phyloP scores from a whole-genome alignment of 129 eudicot genomes.

The Deinandra increscens region DNA sequence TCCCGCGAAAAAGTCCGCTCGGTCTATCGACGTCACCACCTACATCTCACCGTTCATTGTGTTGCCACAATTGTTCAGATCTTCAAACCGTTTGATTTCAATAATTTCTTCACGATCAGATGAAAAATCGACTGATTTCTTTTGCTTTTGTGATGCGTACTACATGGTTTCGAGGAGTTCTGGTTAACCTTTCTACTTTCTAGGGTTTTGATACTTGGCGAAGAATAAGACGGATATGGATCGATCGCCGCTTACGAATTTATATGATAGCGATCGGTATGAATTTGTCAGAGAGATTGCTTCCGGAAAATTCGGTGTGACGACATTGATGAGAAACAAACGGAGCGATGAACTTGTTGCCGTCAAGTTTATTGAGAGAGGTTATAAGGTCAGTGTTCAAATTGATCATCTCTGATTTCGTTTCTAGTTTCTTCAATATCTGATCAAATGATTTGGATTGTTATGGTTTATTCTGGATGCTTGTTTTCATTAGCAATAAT shows the following conservation, averaged over 20 bases:
- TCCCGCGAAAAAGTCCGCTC: no score
- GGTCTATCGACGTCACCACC: no score
- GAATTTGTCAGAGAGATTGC: constrained; percentile 62
- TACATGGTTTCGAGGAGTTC: no score
- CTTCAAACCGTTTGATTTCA: no score
- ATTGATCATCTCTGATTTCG: background rate
- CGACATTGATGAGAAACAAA: constrained; percentile 70
- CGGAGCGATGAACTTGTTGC: constrained; percentile 67
- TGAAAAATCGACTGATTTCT: no score
- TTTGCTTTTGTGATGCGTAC: no score
- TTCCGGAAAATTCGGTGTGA: constrained; percentile 61
- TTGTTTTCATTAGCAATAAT: background rate
- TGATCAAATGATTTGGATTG: background rate
- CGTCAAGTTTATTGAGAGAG: constrained; percentile 84
- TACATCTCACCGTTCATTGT: no score
- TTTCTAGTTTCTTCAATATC: background rate
- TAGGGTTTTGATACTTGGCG: background rate
- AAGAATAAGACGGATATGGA: constrained; percentile 26
- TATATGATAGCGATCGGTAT: constrained; percentile 72
- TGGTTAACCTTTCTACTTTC: no score
- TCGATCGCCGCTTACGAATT: constrained; percentile 32
- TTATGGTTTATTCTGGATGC: background rate
- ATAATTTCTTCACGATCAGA: no score
- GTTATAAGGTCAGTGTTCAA: constrained; percentile 59
- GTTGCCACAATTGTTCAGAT: no score